Evolutionary conservation across 2,329 filamentous ascomycete species (phyloP).

Genomic region (Botrytis aclada): DNA sequence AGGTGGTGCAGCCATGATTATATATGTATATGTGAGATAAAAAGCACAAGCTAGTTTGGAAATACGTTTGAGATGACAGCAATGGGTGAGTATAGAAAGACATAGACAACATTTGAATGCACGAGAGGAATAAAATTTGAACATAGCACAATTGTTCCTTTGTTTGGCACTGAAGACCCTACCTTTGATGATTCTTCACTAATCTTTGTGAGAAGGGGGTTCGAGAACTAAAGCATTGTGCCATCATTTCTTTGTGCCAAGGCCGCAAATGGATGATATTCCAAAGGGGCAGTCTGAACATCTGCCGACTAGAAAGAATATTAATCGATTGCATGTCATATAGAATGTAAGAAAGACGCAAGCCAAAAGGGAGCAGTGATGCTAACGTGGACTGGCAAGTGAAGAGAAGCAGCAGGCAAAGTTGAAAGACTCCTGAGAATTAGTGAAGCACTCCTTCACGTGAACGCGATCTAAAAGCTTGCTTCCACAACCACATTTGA

Average conservation of each 20-base stretch:
- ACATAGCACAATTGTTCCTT: neutral
- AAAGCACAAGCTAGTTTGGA: neutral
- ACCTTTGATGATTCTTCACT: neutral
- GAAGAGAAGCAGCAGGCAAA: neutral
- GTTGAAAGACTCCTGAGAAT: neutral
- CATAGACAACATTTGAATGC: neutral
- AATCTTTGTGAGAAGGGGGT: neutral
- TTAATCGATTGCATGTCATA: too few species aligned
- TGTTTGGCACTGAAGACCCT: neutral
- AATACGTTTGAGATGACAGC: neutral
- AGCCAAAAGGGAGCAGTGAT: neutral
- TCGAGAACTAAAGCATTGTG: neutral
- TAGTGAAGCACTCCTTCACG: neutral
- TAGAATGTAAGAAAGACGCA: neutral
- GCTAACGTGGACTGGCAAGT: neutral
- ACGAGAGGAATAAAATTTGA: neutral
- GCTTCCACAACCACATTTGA: neutral
- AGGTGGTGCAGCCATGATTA: neutral
- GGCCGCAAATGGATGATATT: neutral
- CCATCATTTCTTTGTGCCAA: neutral
- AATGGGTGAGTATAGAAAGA: neutral
- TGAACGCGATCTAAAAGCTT: neutral
- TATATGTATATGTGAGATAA: neutral
- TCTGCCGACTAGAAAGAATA: neutral
- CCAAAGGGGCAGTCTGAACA: too few species aligned